These are phyloP conservation scores for Phanerochaete sordida DNA, from an alignment of 768 basidiomycete species.

Conservation along the genomic window DNA sequence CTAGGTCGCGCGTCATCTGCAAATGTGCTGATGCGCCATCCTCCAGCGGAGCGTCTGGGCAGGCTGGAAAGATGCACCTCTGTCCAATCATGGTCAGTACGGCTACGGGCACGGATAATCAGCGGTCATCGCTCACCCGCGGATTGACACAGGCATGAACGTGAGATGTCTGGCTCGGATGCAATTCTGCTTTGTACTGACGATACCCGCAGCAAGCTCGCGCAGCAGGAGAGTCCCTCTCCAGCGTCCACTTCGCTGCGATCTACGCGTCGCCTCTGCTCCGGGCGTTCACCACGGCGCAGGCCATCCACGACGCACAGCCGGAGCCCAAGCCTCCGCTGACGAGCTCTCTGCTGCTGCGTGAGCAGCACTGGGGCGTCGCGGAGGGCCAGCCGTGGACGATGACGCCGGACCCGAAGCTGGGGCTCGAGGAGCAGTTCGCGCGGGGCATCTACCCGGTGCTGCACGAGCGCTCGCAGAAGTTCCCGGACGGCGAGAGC, in stretches of 20 bases:
- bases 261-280: conserved; percentile 67
- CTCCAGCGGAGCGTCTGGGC: conserved; percentile 59
- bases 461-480: conserved; percentile 40
- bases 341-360: conserved; percentile 45
- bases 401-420: conserved; percentile 10
- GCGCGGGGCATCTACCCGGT: conserved; percentile 52
- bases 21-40: background rate
- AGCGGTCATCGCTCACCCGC: background rate
- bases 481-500: conserved; percentile 73
- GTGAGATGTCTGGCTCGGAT: conserved; percentile 14
- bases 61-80: conserved; percentile 69
- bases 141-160: conserved; percentile 28
- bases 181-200: background rate
- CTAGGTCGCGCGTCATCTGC: background rate
- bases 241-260: conserved; percentile 42
- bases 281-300: conserved; percentile 61
- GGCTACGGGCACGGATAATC: background rate
- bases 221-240: conserved; percentile 51
- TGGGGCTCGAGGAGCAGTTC: conserved; percentile 42
- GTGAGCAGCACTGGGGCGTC: conserved; percentile 68
- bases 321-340: conserved; percentile 42
- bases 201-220: conserved; percentile 26
- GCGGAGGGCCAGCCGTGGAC: conserved; percentile 63
- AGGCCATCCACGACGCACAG: conserved; percentile 50
- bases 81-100: conserved; percentile 70